A percentile compares a stretch with the other conserved stretches of the same genome.
Evolutionary conservation across 2,329 filamentous ascomycete genomes (phyloP).

Genomic region (Chrysosporium queenslandicum): DNA sequence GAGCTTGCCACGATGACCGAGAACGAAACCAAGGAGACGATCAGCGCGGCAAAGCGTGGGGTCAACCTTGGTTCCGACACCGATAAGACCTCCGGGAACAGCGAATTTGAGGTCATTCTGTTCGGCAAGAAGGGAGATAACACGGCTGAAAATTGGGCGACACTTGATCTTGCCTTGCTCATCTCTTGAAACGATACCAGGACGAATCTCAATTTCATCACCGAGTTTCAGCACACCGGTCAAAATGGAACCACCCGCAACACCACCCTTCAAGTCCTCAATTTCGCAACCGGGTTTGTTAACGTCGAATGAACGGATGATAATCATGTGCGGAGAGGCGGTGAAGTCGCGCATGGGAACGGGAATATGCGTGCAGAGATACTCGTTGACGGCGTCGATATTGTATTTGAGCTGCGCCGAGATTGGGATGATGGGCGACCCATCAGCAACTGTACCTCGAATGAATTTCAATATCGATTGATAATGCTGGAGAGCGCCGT

Average conservation of each 20-base stretch:
- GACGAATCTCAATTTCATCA: slow-evolving; percentile 96
- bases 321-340: slow-evolving; percentile 92
- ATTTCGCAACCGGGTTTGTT: slow-evolving; percentile 99
- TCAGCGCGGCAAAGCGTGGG: slow-evolving; percentile 97
- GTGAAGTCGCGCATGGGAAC: slow-evolving; percentile 85
- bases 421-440: slow-evolving; percentile 91
- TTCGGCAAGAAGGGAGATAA: slow-evolving; percentile 92
- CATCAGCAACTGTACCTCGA: slow-evolving; percentile 89
- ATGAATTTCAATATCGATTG: slow-evolving; percentile 98
- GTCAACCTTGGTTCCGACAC: slow-evolving; percentile 95
- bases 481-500: slow-evolving; percentile 86
- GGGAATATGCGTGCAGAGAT: slow-evolving; percentile 89
- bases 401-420: slow-evolving; percentile 98
- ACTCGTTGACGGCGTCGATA: slow-evolving; percentile 95
- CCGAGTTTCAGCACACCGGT: slow-evolving; percentile 94
- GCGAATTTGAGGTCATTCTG: slow-evolving; percentile 98
- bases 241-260: slow-evolving; percentile 91
- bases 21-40: slow-evolving; percentile 94
- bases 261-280: slow-evolving; percentile 95
- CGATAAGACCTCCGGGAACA: slow-evolving; percentile 92
- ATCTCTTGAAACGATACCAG: slow-evolving; percentile 95
- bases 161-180: slow-evolving; percentile 89
- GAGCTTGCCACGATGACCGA: slow-evolving; percentile 84
- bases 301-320: slow-evolving; percentile 98
- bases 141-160: slow-evolving; percentile 91